Percentiles rank a stretch among this genome's conserved stretches.
Conservation (phyloP, 2,329 filamentous ascomycete species). For the Pezizomycotina sp. region DNA sequence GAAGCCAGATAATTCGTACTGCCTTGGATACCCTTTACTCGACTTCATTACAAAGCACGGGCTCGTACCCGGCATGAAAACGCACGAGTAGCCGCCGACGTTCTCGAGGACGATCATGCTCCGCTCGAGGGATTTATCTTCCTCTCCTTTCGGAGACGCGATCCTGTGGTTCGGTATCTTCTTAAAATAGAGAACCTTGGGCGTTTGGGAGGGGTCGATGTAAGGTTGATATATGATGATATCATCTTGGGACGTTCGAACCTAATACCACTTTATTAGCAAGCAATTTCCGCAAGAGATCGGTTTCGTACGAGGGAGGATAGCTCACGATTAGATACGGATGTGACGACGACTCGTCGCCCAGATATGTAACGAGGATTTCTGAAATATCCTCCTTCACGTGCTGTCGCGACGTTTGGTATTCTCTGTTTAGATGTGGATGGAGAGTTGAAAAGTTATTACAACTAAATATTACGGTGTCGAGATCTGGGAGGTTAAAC, state of each 20-base stretch:
- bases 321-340: conserved; percentile 65
- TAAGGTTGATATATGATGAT: conserved; percentile 77
- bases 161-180: conserved; percentile 56
- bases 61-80: conserved; percentile 67
- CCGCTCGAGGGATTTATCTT: conserved; percentile 29
- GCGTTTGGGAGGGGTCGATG: conserved; percentile 30
- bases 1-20: conserved; percentile 54
- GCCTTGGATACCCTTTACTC: conserved; percentile 55
- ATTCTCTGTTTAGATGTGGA: too few species aligned
- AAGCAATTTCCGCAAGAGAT: conserved; percentile 4
- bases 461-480: too few species aligned
- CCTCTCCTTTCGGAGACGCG: conserved; percentile 39
- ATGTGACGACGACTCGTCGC: conserved; percentile 50
- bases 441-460: too few species aligned
- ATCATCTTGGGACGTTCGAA: conserved; percentile 66
- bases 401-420: too few species aligned
- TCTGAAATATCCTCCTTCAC: conserved; percentile 61
- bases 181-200: conserved; percentile 51
- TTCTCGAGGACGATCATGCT: conserved; percentile 32
- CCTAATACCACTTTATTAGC: conserved; percentile 32
- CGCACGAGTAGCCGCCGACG: conserved; percentile 59
- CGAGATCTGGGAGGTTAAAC: conserved; percentile 58
- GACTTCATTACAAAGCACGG: conserved; percentile 73
- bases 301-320: neutral
- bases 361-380: conserved; percentile 68